Evolutionary conservation across 495 filamentous ascomycete genomes (phyloP).

Genomic region (Aspergillus ellipticus): DNA sequence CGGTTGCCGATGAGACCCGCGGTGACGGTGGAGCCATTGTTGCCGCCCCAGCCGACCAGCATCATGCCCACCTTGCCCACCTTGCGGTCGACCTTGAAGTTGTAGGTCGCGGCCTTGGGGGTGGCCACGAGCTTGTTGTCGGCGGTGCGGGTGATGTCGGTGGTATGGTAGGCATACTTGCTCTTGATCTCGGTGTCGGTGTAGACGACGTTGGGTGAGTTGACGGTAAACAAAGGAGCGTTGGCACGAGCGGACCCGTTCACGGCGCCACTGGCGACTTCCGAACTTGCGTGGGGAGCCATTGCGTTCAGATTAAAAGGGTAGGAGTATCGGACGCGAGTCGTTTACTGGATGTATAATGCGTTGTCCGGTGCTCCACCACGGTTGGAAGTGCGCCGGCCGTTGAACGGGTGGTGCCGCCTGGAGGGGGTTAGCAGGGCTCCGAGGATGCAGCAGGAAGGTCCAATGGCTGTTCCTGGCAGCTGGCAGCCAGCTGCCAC

Average conservation of each 20-base stretch:
- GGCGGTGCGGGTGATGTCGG: conserved; percentile 65
- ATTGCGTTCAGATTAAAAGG: conserved; percentile 49
- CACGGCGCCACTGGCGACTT: conserved; percentile 60
- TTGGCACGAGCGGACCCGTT: conserved; percentile 62
- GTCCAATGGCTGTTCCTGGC: conserved; percentile 5
- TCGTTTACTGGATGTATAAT: conserved; percentile 56
- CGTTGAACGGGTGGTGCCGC: conserved; percentile 95
- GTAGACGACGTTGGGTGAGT: conserved; percentile 91
- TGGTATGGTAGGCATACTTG: conserved; percentile 96
- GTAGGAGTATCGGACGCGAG: conserved; percentile 15
- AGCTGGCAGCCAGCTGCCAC: neutral
- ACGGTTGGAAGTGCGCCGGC: conserved; percentile 86
- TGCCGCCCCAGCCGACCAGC: conserved; percentile 97
- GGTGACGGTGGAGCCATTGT: conserved; percentile 96
- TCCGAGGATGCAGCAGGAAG: neutral
- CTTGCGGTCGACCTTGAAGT: conserved; percentile 96
- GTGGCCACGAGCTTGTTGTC: conserved; percentile 78
- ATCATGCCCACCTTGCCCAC: conserved; percentile 93
- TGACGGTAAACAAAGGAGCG: conserved; percentile 72
- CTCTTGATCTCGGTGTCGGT: conserved; percentile 82
- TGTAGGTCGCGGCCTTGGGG: conserved; percentile 85
- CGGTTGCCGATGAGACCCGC: conserved; percentile 97
- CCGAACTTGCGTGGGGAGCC: conserved; percentile 87
- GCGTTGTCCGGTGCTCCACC: conserved; percentile 81
- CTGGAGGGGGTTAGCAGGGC: conserved; percentile 42